Evolutionary conservation across 1,284 basidiomycete genomes (phyloP), one percentile per base, ranked within the genome.

Genomic region (Ceratobasidium sp.): DNA sequence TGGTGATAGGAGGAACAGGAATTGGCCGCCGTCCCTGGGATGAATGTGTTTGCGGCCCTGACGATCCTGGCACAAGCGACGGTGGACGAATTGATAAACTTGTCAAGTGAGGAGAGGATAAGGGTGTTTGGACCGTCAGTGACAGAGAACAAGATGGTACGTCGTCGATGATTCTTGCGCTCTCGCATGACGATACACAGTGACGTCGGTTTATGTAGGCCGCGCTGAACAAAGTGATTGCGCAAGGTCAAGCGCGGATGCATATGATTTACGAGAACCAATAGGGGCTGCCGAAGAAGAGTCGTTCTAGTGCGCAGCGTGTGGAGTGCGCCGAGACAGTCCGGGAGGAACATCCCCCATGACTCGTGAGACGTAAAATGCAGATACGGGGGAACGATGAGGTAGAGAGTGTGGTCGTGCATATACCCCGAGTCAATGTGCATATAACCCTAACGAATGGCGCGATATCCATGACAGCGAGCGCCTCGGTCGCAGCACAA

Each of bases 31-130:
- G 52, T 69, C 14, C 32, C 41, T 18, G 8, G 36, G 50, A 69
- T 69, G 64, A 69, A 69, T 23, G 36, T 69, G 2, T 69, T 69
- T 57, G 50, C 64, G n/a, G 32, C 64, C 1, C 30, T 69, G 18
- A 57, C 39, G 10, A 28, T 69, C 21, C 34, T 69, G 21, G 64
- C 52, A 1, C 64, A 69, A 39, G 28, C 39, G 9, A 69, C 64
- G 9, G 36, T 69, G 2, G 64, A 69, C 28, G 50, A 69, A 10
- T 18, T 69, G 32, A 32, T 69, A 18, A n/a, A 10, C 12, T 43
- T 69, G 52, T 26, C 34, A 9, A 18, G 30, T 8, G 64, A 69
- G 21, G 52, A 69, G 32, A 28, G 64, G 39, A 45, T 26, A 12
- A 45, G 26, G 26, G 6, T 57, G 64, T 69, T 69, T 43, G 64